Evolutionary conservation across 2,329 filamentous ascomycete genomes (phyloP), one percentile per base, ranked within the genome.

Genomic region (Pseudogymnoascus sp.): DNA sequence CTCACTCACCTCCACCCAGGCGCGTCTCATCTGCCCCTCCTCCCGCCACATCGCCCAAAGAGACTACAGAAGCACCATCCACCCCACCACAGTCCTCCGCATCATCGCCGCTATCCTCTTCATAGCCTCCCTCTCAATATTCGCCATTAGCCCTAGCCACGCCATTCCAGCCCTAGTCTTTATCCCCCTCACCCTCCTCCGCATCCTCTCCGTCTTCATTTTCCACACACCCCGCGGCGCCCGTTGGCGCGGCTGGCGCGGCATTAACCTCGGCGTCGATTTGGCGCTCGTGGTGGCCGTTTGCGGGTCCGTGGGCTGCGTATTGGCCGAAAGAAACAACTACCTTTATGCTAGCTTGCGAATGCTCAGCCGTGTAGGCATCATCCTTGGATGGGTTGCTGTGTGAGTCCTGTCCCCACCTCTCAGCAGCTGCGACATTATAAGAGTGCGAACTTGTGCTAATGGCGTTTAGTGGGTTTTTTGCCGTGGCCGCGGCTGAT

Each of bases 31-130:
- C 39, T 1, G 9, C 39, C 21, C 39, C 39, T n/a, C 39, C 39
- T 45, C 39, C 6, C 39, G n/a, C 19, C 5, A 48, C 23, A 28
- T 28, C 23, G 1, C 23, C 23, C 21, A 48, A 1, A 4, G 2
- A 1, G 21, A 15, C 23, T 28, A 28, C 41, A 28, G 13, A 7
- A 3, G 3, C 7, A 48, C 23, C 23, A 10, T 48, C n/a, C 18
- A 48, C 41, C 41, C 41, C 23, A 48, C 41, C n/a, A 6, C 41
- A n/a, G 9, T 52, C 41, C n/a, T 52, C 41, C 41, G 41, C 41
- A 23, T 52, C 23, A 30, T 52, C 23, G 10, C 6, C 23, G 5
- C 41, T 23, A 5, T 30, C 23, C 2, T 8, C 0, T 8, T 52
- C 2, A n/a, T n/a, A n/a, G n/a, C n/a, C n/a, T n/a, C n/a, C n/a